Evolutionary conservation across 2,329 filamentous ascomycete species (phyloP), one percentile per base, ranked within the genome.

Genomic region (Apiospora phragmitis): DNA sequence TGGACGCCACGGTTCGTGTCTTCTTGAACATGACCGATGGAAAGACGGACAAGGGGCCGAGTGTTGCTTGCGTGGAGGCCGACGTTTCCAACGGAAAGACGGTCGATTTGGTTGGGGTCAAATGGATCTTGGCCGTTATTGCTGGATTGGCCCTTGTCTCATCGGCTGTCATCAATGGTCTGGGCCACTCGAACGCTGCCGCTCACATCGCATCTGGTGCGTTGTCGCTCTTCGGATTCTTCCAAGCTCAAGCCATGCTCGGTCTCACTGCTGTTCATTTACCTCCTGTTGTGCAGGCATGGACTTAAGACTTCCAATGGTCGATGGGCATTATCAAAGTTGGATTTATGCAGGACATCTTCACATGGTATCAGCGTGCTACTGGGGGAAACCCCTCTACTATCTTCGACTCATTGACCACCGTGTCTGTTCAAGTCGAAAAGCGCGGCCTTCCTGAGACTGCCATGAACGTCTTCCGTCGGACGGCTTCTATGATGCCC

Each of bases 231-330:
- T 95, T 96, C 77, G 89, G 92, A 71, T 96, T 94, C 83, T 95
- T 97, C 87, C 94, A 97, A 81, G 91, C 92, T 11, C 93, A 95
- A 80, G 93, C 94, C 41, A 92, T 96, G 81, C 87, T 95, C 75
- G 94, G 94, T 71, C 90, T 96, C 84, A 92, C 90, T 59, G 87
- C 91, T 42, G 91, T 96, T 21, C 85, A 87, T 45, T 86, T 95
- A 67, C 94, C 94, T 3, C 94, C 94, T 0, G 93, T 95, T 71
- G 94, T 95, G 68, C 87, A 92, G 76, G 89, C 93, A 0, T 97
- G 94, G 94, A 96, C 93, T 0, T 94, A 96, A 82, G 94, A 96
- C 81, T 96, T 97, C 85, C 91, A 94, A 80, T 97, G 94, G 94
- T 94, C 90, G 77, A 94, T 97, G 93, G 94, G 94, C 76, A 93